Evolutionary conservation across 2,329 filamentous ascomycete species (phyloP).

Genomic region (Ascochyta clinopodiicola): DNA sequence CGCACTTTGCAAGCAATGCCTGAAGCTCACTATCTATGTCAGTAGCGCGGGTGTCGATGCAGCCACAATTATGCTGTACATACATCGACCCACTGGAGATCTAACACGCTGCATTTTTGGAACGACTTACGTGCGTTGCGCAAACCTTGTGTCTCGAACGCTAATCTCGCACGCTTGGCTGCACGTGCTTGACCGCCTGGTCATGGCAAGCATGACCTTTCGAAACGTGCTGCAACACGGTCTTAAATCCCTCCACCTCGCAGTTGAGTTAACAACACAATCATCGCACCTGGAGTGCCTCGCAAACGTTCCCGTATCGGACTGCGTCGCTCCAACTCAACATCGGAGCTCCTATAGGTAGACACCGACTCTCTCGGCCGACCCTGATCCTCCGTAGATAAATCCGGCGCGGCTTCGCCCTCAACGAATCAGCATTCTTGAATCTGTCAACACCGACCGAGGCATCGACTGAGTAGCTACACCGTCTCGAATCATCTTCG

Average conservation of each 20-base stretch:
- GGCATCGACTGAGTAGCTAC: constrained; percentile 24
- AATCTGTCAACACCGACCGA: constrained; percentile 23
- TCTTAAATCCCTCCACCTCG: background rate
- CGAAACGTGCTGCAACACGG: background rate
- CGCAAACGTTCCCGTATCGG: background rate
- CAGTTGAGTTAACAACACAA: background rate
- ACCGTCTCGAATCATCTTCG: constrained; percentile 16
- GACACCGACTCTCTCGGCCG: constrained; percentile 7
- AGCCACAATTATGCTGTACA: no score
- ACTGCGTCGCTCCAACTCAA: background rate
- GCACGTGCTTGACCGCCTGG: background rate
- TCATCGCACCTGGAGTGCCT: background rate
- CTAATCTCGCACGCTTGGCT: background rate
- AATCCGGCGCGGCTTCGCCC: constrained; percentile 3
- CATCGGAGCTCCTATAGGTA: constrained; percentile 3
- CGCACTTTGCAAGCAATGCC: no score
- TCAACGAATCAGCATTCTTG: constrained; percentile 22
- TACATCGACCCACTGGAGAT: no score
- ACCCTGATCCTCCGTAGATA: constrained; percentile 9
- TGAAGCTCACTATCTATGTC: no score
- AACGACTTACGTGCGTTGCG: background rate
- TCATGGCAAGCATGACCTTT: background rate
- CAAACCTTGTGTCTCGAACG: background rate
- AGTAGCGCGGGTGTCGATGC: no score
- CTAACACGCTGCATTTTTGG: no score